These are phyloP conservation scores for Cadophora sp. DNA, from an alignment of 2,329 filamentous ascomycete species.

Conservation along the genomic window DNA sequence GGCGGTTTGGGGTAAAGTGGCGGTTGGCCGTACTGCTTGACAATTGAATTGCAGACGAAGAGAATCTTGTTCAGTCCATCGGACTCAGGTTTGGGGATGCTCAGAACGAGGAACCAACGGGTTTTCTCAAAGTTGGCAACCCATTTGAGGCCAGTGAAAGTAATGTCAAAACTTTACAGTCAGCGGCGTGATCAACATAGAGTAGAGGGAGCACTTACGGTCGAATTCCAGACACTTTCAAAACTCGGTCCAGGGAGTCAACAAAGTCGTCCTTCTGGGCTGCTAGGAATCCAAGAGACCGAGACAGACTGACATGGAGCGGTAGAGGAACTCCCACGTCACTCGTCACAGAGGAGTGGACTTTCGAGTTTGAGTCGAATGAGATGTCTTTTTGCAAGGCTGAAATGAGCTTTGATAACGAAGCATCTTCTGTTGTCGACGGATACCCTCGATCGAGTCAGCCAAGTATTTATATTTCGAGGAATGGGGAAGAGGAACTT, in stretches of 20 bases:
- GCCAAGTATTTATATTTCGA: conserved; percentile 23
- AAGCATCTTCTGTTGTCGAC: conserved; percentile 52
- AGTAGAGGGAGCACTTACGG: conserved; percentile 48
- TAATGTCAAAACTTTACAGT: conserved; percentile 37
- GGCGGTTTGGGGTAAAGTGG: conserved; percentile 64
- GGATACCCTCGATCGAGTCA: conserved; percentile 60
- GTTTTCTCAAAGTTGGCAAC: conserved; percentile 70
- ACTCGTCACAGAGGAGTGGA: conserved; percentile 76
- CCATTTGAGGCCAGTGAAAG: conserved; percentile 60
- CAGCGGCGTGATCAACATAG: conserved; percentile 26
- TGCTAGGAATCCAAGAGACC: conserved; percentile 77
- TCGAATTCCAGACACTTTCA: conserved; percentile 52
- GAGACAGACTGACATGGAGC: conserved; percentile 89
- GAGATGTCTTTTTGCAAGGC: conserved; percentile 44
- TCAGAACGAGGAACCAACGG: conserved; percentile 85
- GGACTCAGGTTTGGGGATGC: conserved; percentile 57
- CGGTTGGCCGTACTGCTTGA: conserved; percentile 68
- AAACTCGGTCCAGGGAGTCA: conserved; percentile 54
- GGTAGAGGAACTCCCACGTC: conserved; percentile 80
- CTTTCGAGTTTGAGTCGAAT: conserved; percentile 40
- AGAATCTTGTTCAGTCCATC: conserved; percentile 69
- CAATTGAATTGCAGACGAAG: conserved; percentile 67
- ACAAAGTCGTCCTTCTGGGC: conserved; percentile 75
- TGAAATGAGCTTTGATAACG: conserved; percentile 54
- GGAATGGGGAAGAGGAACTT: conserved; percentile 47